Base-by-base conservation (phyloP, 2,329 filamentous ascomycete species). In the Pyrenochaeta sp. region DNA sequence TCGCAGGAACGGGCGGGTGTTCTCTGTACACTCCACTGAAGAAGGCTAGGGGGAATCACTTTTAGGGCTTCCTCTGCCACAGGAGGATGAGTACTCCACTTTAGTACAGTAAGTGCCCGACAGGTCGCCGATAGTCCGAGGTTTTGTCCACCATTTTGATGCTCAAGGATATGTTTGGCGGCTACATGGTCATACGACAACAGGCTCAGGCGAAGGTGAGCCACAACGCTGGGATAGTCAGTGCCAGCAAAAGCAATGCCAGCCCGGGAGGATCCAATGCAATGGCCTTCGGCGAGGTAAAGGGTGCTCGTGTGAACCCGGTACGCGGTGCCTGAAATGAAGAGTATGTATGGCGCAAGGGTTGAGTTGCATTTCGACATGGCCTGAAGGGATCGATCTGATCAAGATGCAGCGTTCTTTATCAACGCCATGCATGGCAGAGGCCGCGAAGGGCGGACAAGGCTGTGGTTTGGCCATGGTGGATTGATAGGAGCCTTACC, bases 51-150 rank as follows among this genome's bases (percentile, higher is more conserved):
- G 28, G 18, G 8, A 17, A 19, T 19, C 7, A 31, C 5, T 27
- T 10, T 27, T 27, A n/a, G n/a, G n/a, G n/a, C n/a, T n/a, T n/a
- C n/a, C n/a, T n/a, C n/a, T n/a, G n/a, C n/a, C n/a, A n/a, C n/a
- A n/a, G n/a, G n/a, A n/a, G n/a, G n/a, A n/a, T n/a, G n/a, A n/a
- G n/a, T n/a, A n/a, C n/a, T n/a, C n/a, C n/a, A n/a, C n/a, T n/a
- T n/a, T n/a, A 13, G 31, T 22, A 8, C 7, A 21, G 19, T 23
- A 13, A 34, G 19, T 14, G 7, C 15, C n/a, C 11, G 5, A 34
- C 3, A 22, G 19, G 9, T 34, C 31, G 31, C 31, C 31, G 31
- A 34, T 22, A 20, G 6, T n/a, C 31, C 31, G 31, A 34, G 14
- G 18, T 22, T 8, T 21, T 21, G 17, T 34, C 14, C 18, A 22